These are phyloP conservation scores for Chalciporus pseudorubinellus DNA, from an alignment of 768 basidiomycete species.

Conservation along the genomic window DNA sequence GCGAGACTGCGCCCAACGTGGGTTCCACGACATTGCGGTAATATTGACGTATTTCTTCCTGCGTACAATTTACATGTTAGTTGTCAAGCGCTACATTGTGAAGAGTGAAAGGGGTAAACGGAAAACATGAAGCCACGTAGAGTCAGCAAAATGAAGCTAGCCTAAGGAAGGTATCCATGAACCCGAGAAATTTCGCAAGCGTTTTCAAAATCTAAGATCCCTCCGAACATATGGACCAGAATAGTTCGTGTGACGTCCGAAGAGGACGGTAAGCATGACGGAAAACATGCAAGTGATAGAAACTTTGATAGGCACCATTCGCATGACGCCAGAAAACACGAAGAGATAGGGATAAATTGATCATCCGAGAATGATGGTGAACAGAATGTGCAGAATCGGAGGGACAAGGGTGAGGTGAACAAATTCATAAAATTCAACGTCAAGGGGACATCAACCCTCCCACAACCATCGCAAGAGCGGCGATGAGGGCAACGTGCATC, in stretches of 20 bases:
- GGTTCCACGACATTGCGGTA: conserved; percentile 29
- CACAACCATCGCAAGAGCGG: conserved; percentile 1
- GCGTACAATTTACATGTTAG: conserved; percentile 20
- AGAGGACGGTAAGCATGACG: conserved; percentile 2
- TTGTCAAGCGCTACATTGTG: conserved; percentile 5
- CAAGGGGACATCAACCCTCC: conserved; percentile 10
- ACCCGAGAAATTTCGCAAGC: background rate
- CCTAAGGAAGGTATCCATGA: conserved; percentile 8
- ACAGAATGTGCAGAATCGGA: conserved; percentile 6
- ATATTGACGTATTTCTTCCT: conserved; percentile 37
- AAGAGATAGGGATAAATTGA: conserved; percentile 4
- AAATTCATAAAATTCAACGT: conserved; percentile 6
- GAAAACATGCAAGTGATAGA: conserved; percentile 3
- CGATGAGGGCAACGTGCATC: conserved; percentile 23
- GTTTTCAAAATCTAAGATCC: conserved; percentile 19
- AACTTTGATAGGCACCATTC: conserved; percentile 1
- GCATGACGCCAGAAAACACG: conserved; percentile 2
- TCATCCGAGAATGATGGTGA: conserved; percentile 7
- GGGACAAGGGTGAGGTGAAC: conserved; percentile 6
- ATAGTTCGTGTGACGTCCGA: conserved; percentile 5
- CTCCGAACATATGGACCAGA: conserved; percentile 6
- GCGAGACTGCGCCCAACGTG: conserved; percentile 23
- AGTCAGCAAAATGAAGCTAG: conserved; percentile 5
- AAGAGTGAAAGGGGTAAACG: conserved; percentile 6
- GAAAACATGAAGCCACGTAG: conserved; percentile 5